Evolutionary conservation across 352 stramenopile genomes (phyloP).

Genomic region (Ophiocytium majus): DNA sequence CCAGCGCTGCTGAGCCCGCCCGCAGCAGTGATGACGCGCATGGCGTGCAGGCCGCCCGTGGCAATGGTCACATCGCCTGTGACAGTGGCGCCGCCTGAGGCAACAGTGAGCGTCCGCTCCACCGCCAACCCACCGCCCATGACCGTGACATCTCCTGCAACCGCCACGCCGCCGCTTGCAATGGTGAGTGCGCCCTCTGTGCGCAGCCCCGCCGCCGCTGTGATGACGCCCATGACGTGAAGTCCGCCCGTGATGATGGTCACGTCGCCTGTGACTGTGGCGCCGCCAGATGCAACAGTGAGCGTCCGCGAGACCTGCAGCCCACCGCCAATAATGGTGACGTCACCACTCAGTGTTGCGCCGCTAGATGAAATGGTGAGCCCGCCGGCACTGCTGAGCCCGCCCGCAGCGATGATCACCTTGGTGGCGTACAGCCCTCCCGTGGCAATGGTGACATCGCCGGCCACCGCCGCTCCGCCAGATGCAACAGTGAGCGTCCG

Average conservation of each 20-base stretch:
- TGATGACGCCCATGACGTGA: neutral
- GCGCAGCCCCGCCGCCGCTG: too few relatives aligned
- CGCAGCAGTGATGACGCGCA: neutral
- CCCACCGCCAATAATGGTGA: neutral
- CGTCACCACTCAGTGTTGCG: neutral
- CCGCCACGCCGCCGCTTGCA: too few relatives aligned
- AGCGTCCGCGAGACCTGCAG: too few relatives aligned
- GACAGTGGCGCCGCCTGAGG: neutral
- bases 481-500: neutral
- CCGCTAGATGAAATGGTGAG: neutral
- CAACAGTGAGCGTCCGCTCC: too few relatives aligned
- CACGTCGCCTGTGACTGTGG: slow-evolving; percentile 5
- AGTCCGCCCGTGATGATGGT: neutral
- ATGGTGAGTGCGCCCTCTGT: too few relatives aligned
- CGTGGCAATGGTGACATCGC: neutral
- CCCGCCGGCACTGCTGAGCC: neutral
- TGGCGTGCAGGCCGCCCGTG: neutral
- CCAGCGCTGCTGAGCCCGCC: neutral
- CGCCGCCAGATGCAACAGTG: neutral
- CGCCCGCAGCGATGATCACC: neutral
- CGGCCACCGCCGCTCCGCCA: neutral
- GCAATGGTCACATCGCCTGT: slow-evolving; percentile 7
- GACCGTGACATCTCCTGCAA: too few relatives aligned
- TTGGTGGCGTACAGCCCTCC: neutral
- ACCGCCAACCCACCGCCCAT: too few relatives aligned